A percentile compares a stretch with the other conserved stretches of the same genome.
Conservation (phyloP, 2,329 filamentous ascomycete genomes). For the Sporothrix schenckii region DNA sequence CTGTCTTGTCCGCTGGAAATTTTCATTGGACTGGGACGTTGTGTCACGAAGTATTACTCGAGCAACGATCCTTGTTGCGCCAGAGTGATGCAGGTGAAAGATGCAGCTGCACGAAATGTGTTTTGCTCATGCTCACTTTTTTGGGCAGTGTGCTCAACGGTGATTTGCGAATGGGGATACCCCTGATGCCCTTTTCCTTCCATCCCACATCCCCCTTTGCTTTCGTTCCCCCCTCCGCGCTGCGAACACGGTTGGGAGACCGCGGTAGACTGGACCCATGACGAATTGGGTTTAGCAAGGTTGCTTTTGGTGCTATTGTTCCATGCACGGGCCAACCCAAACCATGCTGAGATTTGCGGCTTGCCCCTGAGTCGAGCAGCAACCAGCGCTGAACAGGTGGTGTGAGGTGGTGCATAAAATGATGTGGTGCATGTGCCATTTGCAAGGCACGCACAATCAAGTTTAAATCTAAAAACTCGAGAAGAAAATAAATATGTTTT, state of each 20-base stretch:
- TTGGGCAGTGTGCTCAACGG: neutral
- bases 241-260: conserved; percentile 21
- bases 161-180: conserved; percentile 33
- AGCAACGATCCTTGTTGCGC: neutral
- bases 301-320: conserved; percentile 10
- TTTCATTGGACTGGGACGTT: neutral
- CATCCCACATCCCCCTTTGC: conserved; percentile 21
- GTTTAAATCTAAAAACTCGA: neutral
- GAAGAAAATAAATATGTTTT: neutral
- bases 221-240: neutral
- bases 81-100: conserved; percentile 2
- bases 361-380: conserved; percentile 28
- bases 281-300: conserved; percentile 25
- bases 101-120: conserved; percentile 8
- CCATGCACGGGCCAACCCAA: conserved; percentile 29
- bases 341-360: conserved; percentile 27
- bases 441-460: neutral
- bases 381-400: neutral
- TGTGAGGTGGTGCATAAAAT: neutral
- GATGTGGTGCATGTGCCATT: conserved; percentile 8
- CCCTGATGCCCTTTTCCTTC: conserved; percentile 28
- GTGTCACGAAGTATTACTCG: neutral
- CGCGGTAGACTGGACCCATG: conserved; percentile 21
- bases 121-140: conserved; percentile 1
- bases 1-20: neutral